phyloP scores from a whole-genome alignment of 176 grass and related monocot genomes.

The Eremochloa ophiuroides region DNA sequence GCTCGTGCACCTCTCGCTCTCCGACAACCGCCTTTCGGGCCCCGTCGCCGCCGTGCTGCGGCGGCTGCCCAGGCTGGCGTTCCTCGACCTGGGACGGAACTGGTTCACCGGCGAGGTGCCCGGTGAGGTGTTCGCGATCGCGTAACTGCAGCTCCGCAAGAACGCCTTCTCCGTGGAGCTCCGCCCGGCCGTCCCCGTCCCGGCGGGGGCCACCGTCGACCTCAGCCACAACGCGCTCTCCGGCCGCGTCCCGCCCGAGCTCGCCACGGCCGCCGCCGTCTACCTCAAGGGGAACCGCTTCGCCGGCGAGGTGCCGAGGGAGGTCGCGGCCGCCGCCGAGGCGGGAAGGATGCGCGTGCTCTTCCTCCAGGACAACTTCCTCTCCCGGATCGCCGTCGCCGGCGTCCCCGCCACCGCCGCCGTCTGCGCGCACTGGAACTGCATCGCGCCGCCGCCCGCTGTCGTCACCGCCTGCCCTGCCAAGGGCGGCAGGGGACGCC shows the following conservation, averaged over 20 bases:
- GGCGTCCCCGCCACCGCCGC: slow-evolving; percentile 49
- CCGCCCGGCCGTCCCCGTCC: slow-evolving; percentile 24
- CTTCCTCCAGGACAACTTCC: slow-evolving; percentile 82
- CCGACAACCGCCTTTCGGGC: slow-evolving; percentile 64
- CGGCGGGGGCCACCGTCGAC: slow-evolving; percentile 58
- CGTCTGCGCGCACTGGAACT: slow-evolving; percentile 72
- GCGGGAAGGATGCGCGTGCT: slow-evolving; percentile 62
- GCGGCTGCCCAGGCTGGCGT: slow-evolving; percentile 38
- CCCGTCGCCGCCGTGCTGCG: slow-evolving; percentile 32
- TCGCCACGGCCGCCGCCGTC: slow-evolving; percentile 38
- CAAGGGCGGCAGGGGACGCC: slow-evolving; percentile 52
- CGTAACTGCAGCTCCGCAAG: slow-evolving; percentile 60
- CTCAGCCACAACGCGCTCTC: slow-evolving; percentile 73
- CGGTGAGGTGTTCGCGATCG: slow-evolving; percentile 45
- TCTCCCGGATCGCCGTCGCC: slow-evolving; percentile 40
- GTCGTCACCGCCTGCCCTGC: slow-evolving; percentile 48
- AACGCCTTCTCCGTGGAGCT: slow-evolving; percentile 72
- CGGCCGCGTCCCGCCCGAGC: slow-evolving; percentile 54
- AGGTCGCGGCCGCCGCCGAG: slow-evolving; percentile 49
- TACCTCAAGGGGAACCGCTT: slow-evolving; percentile 77
- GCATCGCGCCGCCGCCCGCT: slow-evolving; percentile 49
- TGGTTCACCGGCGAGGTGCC: slow-evolving; percentile 60
- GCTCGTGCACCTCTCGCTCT: slow-evolving; percentile 66
- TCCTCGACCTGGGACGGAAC: slow-evolving; percentile 77
- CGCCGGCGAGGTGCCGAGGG: slow-evolving; percentile 41